Percentiles rank a stretch among this genome's conserved stretches.
phyloP scores from a whole-genome alignment of 257 asterid genomes.

The Fraxinus excelsior region DNA sequence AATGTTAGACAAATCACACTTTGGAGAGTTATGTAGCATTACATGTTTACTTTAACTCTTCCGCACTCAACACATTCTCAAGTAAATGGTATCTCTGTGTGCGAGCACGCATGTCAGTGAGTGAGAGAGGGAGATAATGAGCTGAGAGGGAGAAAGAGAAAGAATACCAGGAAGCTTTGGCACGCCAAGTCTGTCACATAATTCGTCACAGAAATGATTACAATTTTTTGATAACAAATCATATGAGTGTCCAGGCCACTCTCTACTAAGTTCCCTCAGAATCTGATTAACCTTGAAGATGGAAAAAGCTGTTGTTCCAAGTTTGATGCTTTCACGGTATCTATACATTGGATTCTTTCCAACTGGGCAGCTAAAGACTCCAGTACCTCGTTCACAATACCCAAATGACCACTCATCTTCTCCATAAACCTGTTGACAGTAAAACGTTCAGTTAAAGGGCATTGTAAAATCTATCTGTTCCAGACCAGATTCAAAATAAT shows the following conservation, averaged over 20 bases:
- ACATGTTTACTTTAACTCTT: background rate
- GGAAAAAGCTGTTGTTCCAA: conserved; percentile 69
- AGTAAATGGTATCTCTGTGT: background rate
- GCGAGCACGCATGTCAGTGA: background rate
- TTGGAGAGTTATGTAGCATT: background rate
- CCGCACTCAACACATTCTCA: background rate
- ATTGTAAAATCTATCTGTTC: background rate
- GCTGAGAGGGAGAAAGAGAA: background rate
- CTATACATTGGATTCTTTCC: conserved; percentile 94
- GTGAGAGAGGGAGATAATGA: background rate
- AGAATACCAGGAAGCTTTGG: conserved; percentile 91
- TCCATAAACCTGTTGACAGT: conserved; percentile 54
- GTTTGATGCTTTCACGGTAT: conserved; percentile 69
- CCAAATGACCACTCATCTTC: conserved; percentile 99
- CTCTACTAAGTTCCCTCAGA: conserved; percentile 90
- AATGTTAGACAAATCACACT: background rate
- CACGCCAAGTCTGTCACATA: conserved; percentile 90
- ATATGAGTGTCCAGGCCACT: conserved; percentile 92
- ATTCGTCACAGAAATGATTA: conserved; percentile 94
- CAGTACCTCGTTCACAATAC: conserved; percentile 92
- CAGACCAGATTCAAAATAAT: background rate
- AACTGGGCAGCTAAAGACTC: conserved; percentile 90
- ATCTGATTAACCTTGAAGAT: conserved; percentile 84
- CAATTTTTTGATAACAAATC: conserved; percentile 91
- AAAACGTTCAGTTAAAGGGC: background rate